Base-by-base conservation (phyloP, 257 asterid species). In the Prunella vulgaris region DNA sequence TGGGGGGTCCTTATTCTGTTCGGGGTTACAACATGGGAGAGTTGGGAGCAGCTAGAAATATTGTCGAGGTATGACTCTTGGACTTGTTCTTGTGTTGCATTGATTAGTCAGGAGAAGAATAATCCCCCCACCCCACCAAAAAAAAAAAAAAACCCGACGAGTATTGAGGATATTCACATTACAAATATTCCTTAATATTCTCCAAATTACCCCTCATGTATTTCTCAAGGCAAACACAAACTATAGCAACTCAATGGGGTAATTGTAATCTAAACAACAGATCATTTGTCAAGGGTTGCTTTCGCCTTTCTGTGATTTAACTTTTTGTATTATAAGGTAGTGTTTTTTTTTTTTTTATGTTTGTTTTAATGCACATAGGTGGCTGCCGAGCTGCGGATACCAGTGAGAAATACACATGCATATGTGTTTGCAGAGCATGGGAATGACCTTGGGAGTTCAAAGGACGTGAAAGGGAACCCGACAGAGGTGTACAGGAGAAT, bases 11-110 rank as follows among this genome's bases (percentile, higher is more conserved):
- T 53, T 88, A 94, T 68, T 91, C 99, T 10, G 97, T 91, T 3
- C 81, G 99, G 64, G 97, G 99, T 58, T 94, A 94, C 77, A 91
- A 87, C 79, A 87, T 94, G 97, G 99, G 99, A 68, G 99, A 94
- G 86, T 78, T 94, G 67, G 99, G 97, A 58, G 97, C 97, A 15
- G 95, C 99, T 40, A 83, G 97, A 83, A 87, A 87, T 75, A 84
- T 90, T 54, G 83, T 94, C 1, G 97, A 94, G 97, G 99, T 89
- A 80, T 35, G 61, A 65, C 30, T 3, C 21, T 28, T 7, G 1
- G 48, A 25, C 77, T 57, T 28, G 17, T 57, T 64, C 6, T 46
- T 10, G 20, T 12, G 27, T 53, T 59, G 13, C 57, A 14, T 35
- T 0, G 15, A 7, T 64, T n/a, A n/a, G n/a, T n/a, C 6, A 21